phyloP scores from a whole-genome alignment of 768 basidiomycete genomes.

The Rhodotorula graminis region DNA sequence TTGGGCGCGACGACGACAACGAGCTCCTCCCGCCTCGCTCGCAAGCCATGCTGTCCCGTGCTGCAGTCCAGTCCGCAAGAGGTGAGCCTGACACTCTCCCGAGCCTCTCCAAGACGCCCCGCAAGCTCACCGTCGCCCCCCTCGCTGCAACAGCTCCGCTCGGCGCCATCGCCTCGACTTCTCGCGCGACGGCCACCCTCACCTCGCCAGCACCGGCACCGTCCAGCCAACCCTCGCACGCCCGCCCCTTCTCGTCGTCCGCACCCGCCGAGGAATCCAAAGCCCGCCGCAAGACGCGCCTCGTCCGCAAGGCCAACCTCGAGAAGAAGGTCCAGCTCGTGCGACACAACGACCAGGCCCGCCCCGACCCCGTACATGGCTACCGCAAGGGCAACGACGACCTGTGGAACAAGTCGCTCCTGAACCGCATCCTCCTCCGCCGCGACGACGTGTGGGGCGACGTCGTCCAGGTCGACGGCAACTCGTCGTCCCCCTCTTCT shows the following conservation, averaged over 20 bases:
- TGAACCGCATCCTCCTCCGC: constrained; percentile 46
- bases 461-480: constrained; percentile 34
- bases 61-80: constrained; percentile 5
- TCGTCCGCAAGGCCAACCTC: constrained; percentile 46
- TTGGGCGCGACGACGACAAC: too few relatives aligned
- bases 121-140: not conserved
- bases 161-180: constrained; percentile 5
- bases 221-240: not conserved
- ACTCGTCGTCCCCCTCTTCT: not conserved
- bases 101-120: too few relatives aligned
- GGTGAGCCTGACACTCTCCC: not conserved
- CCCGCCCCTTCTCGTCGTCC: constrained; percentile 41
- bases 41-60: constrained; percentile 21
- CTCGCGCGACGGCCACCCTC: not conserved
- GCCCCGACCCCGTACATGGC: constrained; percentile 69
- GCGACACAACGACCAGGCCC: constrained; percentile 51
- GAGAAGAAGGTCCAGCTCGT: constrained; percentile 45
- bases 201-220: not conserved
- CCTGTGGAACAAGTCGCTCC: constrained; percentile 65
- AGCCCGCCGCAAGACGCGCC: constrained; percentile 43
- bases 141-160: constrained; percentile 11
- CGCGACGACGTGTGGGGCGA: constrained; percentile 15
- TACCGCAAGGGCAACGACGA: constrained; percentile 60
- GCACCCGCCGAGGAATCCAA: constrained; percentile 32
- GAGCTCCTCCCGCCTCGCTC: too few relatives aligned